Evolutionary conservation across 75 land plant species (phyloP).

Genomic region (Pinus tabuliformis): DNA sequence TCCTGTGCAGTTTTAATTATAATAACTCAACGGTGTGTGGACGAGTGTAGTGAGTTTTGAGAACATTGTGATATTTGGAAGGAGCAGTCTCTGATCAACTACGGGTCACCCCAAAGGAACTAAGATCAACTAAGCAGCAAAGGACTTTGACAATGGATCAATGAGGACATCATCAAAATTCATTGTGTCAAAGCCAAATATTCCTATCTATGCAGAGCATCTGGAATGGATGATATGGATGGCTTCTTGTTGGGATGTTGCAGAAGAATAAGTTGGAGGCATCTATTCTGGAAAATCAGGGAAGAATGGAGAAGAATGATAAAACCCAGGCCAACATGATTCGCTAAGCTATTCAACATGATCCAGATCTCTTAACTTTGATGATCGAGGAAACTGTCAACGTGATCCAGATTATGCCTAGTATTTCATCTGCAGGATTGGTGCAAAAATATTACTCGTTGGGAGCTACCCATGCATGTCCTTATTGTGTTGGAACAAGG

Average conservation of each 20-base stretch:
- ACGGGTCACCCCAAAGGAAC: too few species aligned
- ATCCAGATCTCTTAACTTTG: constrained; percentile 15
- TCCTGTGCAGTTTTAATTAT: too few species aligned
- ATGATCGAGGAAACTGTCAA: constrained; percentile 1
- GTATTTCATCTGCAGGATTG: too few species aligned
- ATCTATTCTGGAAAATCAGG: constrained; percentile 4
- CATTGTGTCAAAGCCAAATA: neutral
- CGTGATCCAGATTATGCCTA: neutral
- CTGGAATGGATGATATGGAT: neutral
- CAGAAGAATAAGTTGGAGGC: constrained; percentile 5
- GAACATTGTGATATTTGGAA: too few species aligned
- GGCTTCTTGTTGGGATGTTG: neutral
- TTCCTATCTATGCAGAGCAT: neutral
- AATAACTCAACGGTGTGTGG: too few species aligned
- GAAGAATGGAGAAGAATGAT: constrained; percentile 12
- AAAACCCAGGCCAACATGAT: constrained; percentile 1
- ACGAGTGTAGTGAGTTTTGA: too few species aligned
- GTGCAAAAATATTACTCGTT: too few species aligned
- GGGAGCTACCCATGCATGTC: too few species aligned
- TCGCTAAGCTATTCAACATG: constrained; percentile 11
- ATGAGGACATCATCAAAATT: neutral
- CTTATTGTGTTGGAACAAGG: too few species aligned
- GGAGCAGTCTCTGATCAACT: too few species aligned
- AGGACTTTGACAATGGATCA: neutral
- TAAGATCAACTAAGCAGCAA: neutral